Evolutionary conservation across 257 asterid genomes (phyloP).

Genomic region (Scutellaria baicalensis): DNA sequence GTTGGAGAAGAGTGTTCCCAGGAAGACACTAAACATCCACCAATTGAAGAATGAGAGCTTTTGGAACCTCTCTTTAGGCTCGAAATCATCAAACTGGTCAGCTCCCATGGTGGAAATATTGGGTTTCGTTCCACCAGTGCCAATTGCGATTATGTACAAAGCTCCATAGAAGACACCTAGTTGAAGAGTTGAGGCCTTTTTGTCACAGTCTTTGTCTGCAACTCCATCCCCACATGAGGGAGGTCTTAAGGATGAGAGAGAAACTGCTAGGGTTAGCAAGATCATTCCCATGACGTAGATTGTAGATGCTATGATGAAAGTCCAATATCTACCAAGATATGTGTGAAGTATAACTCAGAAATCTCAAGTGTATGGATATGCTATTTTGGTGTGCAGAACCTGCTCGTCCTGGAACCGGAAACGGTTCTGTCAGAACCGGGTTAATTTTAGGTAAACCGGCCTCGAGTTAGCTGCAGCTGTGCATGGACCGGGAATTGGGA

Average conservation of each 20-base stretch:
- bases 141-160: slow-evolving; percentile 51
- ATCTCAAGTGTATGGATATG: no score
- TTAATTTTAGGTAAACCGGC: no score
- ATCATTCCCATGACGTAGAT: slow-evolving; percentile 60
- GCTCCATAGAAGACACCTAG: slow-evolving; percentile 45
- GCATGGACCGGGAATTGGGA: no score
- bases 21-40: slow-evolving; percentile 72
- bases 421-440: no score
- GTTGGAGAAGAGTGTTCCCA: slow-evolving; percentile 57
- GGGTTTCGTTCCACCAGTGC: slow-evolving; percentile 80
- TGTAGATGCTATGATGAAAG: slow-evolving; percentile 52
- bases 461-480: no score
- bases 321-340: slow-evolving; percentile 68
- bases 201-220: slow-evolving; percentile 23
- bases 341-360: no score
- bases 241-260: slow-evolving; percentile 38
- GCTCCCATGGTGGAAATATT: slow-evolving; percentile 84
- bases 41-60: slow-evolving; percentile 74
- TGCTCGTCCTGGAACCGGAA: no score
- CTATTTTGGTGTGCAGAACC: no score
- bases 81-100: slow-evolving; percentile 59
- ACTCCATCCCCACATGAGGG: slow-evolving; percentile 40
- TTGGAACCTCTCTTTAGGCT: slow-evolving; percentile 46
- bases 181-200: slow-evolving; percentile 36
- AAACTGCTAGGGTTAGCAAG: slow-evolving; percentile 46